These are phyloP conservation scores for Cladosporium sp. DNA, from an alignment of 2,329 filamentous ascomycete species.

Conservation along the genomic window DNA sequence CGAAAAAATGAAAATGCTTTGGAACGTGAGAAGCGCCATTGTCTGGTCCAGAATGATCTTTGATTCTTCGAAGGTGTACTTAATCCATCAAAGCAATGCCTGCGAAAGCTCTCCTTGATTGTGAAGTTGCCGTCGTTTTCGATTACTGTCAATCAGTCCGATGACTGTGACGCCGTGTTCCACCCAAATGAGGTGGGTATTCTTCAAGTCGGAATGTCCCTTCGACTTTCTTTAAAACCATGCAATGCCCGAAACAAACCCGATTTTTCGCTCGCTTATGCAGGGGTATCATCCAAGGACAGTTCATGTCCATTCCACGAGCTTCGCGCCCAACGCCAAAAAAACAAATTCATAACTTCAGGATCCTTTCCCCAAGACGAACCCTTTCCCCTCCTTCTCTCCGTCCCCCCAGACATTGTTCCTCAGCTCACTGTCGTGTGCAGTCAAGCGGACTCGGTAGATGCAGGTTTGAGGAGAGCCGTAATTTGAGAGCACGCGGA, in stretches of 20 bases:
- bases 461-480: conserved; percentile 48
- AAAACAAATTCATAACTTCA: background rate
- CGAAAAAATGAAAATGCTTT: background rate
- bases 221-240: background rate
- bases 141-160: background rate
- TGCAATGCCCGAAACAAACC: background rate
- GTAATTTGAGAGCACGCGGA: conserved; percentile 47
- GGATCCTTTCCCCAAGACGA: background rate
- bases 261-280: conserved; percentile 6
- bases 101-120: background rate
- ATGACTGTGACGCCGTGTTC: background rate
- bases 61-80: background rate
- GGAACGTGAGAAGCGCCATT: background rate
- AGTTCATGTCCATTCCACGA: background rate
- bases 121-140: background rate
- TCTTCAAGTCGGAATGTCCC: background rate
- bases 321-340: background rate
- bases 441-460: conserved; percentile 48
- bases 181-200: background rate
- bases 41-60: background rate
- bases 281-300: conserved; percentile 10
- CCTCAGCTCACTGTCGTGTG: conserved; percentile 23
- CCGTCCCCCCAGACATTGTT: background rate
- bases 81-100: background rate
- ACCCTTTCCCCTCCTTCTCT: background rate